Conservation (phyloP, 2,329 filamentous ascomycete species). For the Aspergillus melleus region DNA sequence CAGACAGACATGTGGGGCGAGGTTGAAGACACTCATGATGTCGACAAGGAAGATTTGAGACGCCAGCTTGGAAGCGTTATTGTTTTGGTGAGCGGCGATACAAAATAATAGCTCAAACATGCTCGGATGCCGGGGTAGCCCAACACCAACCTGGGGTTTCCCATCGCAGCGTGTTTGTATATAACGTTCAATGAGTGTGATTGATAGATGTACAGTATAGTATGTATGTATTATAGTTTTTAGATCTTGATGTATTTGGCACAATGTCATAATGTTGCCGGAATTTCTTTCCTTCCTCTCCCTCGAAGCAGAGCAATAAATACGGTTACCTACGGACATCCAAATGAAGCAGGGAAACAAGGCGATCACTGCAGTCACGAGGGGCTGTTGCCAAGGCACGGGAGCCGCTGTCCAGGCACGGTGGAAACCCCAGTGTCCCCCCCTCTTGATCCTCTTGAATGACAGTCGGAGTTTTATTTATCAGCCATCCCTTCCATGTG, state of each 20-base stretch:
- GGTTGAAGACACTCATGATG: conserved; percentile 97
- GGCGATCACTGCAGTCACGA: background rate
- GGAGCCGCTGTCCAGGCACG: background rate
- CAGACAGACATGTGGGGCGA: conserved; percentile 92
- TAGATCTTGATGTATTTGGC: background rate
- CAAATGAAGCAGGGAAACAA: background rate
- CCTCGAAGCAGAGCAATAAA: too few species aligned
- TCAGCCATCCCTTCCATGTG: too few species aligned
- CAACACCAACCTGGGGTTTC: background rate
- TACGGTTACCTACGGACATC: too few species aligned
- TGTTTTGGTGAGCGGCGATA: conserved; percentile 69
- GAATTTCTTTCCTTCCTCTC: background rate
- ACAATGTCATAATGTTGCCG: background rate
- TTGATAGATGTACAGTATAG: background rate
- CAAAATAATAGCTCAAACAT: conserved; percentile 18
- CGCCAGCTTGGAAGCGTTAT: conserved; percentile 87
- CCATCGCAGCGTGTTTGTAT: background rate
- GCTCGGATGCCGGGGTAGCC: too few species aligned
- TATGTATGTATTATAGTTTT: background rate
- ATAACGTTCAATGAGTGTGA: background rate
- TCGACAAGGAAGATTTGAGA: conserved; percentile 84
- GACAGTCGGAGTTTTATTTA: background rate
- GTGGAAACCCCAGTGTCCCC: too few species aligned
- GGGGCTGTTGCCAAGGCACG: conserved; percentile 11
- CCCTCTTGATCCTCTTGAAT: background rate